Evolutionary conservation across 2,329 filamentous ascomycete species (phyloP).

Genomic region (Lasiodiplodia citricola): DNA sequence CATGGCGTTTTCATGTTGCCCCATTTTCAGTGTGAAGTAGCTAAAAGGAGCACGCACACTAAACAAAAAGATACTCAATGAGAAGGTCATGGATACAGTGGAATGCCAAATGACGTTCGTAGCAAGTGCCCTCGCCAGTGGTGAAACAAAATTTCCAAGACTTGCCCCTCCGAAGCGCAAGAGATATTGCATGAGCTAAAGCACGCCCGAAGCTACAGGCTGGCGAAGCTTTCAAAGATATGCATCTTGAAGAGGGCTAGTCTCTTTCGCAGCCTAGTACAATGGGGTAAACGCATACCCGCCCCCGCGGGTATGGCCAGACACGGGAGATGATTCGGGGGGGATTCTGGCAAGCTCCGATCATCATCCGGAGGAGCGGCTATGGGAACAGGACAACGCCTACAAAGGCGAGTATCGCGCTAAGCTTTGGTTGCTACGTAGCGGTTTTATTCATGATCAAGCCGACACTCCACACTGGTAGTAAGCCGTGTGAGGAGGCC

Average conservation of each 20-base stretch:
- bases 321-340: constrained; percentile 7
- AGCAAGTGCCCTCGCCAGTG: not conserved
- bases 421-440: not conserved
- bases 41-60: constrained; percentile 24
- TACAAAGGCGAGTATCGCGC: not conserved
- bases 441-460: not conserved
- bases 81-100: constrained; percentile 26
- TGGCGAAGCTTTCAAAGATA: not conserved
- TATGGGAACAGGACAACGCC: not conserved
- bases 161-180: not conserved
- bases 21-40: constrained; percentile 21
- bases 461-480: not conserved
- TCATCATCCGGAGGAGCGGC: not conserved
- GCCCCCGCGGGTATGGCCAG: not conserved
- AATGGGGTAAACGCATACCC: constrained; percentile 3
- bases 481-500: not conserved
- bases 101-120: constrained; percentile 19
- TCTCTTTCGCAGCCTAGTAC: not conserved
- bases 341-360: not conserved
- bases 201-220: not conserved
- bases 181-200: no score
- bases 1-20: constrained; percentile 35
- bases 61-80: constrained; percentile 27
- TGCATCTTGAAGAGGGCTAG: not conserved
- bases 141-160: not conserved